Evolutionary conservation across 2,329 filamentous ascomycete species (phyloP), one percentile per base, ranked within the genome.

Genomic region (Claviceps sp.): DNA sequence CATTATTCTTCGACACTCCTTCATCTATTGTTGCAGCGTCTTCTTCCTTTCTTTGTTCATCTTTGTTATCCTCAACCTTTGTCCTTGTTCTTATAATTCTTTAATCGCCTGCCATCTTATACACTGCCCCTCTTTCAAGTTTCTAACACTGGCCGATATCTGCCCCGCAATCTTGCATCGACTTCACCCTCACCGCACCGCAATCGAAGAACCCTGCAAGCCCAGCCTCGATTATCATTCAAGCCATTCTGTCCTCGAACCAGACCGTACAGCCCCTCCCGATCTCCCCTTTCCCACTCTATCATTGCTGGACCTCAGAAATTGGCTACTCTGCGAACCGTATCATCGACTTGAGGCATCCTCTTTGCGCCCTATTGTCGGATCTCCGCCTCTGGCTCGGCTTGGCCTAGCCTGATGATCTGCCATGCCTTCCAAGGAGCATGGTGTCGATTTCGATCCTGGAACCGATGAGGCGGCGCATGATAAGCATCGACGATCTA

Each of bases 351-450:
- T 30, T 18, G 41, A 14, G 2, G 16, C 49, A 14, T 26, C 46
- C 26, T 18, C 18, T 18, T 20, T 26, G 26, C 13, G 22, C 22
- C 48, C 24, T 11, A 11, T 18, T 46, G 6, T 38, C 18, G 8
- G 8, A 24, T 14, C 34, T 24, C 13, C 24, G 43, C 41, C 47
- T 38, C 47, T 47, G 34, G 38, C 11, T 37, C 18, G 38, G 46
- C 42, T 40, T 24, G 43, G 36, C 52, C 6, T 13, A 20, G 48
- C 52, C 58, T 57, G 57, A 67, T 67, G 65, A 57, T 60, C 52
- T 55, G 62, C 53, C 56, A 72, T 72, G 70, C 66, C 70, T 49
- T 63, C 67, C 57, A 68, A 68, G 58, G 68, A 72, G 54, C 68
- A 60, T 64, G 70, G 73, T 58, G 67, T 61, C 63, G 68, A 69